phyloP scores from a whole-genome alignment of 139 green algal genomes.

The Eudorina sp. region DNA sequence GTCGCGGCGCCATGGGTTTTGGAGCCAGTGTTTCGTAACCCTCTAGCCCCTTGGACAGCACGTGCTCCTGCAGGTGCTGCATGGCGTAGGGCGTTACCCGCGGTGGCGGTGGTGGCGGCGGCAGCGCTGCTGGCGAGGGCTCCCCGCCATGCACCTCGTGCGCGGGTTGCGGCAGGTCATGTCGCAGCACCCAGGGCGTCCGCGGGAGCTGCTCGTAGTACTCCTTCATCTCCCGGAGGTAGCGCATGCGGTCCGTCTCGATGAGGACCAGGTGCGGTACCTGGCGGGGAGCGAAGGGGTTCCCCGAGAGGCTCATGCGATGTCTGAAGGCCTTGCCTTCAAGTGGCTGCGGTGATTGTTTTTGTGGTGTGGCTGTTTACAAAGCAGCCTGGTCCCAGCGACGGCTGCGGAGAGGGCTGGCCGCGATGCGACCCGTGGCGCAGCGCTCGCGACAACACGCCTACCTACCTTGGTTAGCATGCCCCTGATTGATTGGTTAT shows the following conservation, averaged over 20 bases:
- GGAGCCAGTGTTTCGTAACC: neutral
- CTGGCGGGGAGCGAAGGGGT: constrained; percentile 39
- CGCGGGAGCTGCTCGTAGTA: constrained; percentile 53
- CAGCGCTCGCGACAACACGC: neutral
- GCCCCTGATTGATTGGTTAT: constrained; percentile 63
- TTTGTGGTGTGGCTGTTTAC: too few relatives aligned
- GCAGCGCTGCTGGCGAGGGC: neutral
- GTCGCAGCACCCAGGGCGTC: constrained; percentile 41
- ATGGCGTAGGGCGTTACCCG: neutral
- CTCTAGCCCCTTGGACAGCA: neutral
- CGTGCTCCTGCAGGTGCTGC: constrained; percentile 32
- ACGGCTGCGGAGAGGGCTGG: too few relatives aligned
- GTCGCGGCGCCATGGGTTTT: neutral
- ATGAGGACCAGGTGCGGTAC: constrained; percentile 61
- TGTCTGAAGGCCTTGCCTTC: too few relatives aligned
- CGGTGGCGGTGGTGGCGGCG: neutral
- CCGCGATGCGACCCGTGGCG: too few relatives aligned
- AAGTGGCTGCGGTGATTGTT: too few relatives aligned
- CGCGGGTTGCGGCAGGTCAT: neutral
- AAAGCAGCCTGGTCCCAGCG: too few relatives aligned
- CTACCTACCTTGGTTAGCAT: constrained; percentile 65
- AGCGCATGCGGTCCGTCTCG: constrained; percentile 64
- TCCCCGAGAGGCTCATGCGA: too few relatives aligned
- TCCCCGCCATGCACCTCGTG: neutral
- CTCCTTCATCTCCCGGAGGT: constrained; percentile 35